A percentile compares a stretch with the other conserved stretches of the same genome.
Conservation (phyloP, 306 rosid genomes). For the Rosa multiflora region DNA sequence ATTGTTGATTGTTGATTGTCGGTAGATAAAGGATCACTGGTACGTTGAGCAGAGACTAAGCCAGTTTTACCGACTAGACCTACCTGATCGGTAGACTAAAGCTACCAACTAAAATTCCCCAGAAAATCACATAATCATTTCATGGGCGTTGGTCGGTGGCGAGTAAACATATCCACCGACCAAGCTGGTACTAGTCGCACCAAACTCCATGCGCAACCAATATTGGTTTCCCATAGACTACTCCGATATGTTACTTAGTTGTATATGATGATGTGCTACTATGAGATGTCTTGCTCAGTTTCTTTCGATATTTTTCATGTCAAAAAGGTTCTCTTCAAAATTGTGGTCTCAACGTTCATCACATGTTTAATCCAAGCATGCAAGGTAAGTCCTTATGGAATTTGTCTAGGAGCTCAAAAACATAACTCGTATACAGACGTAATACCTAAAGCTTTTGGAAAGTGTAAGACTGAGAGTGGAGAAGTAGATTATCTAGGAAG, state of each 20-base stretch:
- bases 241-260: not conserved
- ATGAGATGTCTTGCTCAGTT: not conserved
- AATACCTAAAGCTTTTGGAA: not conserved
- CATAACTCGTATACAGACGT: not conserved
- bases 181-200: not conserved
- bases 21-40: too few relatives aligned
- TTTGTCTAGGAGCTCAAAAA: not conserved
- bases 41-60: too few relatives aligned
- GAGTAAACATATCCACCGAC: not conserved
- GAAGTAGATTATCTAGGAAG: not conserved
- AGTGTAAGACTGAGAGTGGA: conserved; percentile 7
- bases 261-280: not conserved
- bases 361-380: not conserved
- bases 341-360: not conserved
- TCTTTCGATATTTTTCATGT: not conserved
- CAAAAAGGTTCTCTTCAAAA: not conserved
- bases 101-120: too few relatives aligned
- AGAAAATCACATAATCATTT: not conserved
- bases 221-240: not conserved
- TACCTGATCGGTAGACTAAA: too few relatives aligned
- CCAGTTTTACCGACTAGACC: not conserved
- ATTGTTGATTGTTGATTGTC: not conserved
- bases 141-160: not conserved
- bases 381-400: not conserved
- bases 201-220: not conserved